phyloP scores from a whole-genome alignment of 345 rosid genomes.

The Eucalyptus tenuipes region DNA sequence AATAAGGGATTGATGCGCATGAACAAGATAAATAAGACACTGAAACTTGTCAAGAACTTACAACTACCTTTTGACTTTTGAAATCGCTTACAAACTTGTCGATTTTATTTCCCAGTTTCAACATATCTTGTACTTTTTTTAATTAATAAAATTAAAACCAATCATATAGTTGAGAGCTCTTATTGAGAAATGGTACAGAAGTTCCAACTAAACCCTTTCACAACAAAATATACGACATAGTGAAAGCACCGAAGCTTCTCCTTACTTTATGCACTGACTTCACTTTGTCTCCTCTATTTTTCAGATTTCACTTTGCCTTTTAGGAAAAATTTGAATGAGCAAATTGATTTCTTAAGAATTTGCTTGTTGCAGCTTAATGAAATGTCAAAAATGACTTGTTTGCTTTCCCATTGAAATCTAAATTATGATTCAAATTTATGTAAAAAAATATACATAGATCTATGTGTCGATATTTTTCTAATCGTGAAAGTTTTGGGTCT shows the following conservation, averaged over 20 bases:
- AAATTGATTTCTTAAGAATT: background rate
- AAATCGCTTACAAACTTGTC: background rate
- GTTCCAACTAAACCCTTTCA: background rate
- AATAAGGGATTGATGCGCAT: background rate
- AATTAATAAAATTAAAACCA: background rate
- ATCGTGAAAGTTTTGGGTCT: background rate
- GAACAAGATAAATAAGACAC: background rate
- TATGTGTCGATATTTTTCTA: background rate
- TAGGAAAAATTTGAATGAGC: background rate
- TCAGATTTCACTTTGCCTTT: background rate
- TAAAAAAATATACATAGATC: background rate
- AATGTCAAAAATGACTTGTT: background rate
- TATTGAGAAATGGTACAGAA: background rate
- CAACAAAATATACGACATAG: background rate
- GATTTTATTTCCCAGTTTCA: background rate
- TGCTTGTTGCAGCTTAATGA: background rate
- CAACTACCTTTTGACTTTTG: background rate
- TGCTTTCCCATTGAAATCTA: background rate
- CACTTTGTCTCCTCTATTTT: background rate
- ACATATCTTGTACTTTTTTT: background rate
- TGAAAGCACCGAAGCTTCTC: background rate
- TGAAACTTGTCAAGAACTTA: background rate
- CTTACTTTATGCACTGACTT: background rate
- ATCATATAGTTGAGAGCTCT: background rate
- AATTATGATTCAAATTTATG: background rate